Evolutionary conservation across 2,329 filamentous ascomycete species (phyloP).

Genomic region (Xylaria sp.): DNA sequence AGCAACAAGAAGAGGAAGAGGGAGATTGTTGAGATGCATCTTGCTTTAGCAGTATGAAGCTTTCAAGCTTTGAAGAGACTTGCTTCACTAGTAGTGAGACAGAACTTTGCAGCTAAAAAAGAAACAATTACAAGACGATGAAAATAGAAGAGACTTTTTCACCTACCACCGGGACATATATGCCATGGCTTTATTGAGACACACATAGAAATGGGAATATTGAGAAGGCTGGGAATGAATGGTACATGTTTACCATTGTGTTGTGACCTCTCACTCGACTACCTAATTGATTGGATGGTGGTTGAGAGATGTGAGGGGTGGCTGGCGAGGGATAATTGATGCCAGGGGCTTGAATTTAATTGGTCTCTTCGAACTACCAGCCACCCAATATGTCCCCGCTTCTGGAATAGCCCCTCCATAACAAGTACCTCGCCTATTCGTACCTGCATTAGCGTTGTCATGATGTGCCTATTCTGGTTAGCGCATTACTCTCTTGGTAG

Average conservation of each 20-base stretch:
- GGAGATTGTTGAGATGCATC: conserved; percentile 46
- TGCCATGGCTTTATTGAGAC: conserved; percentile 34
- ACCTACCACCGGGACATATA: conserved; percentile 16
- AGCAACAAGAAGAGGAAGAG: conserved; percentile 43
- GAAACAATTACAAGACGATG: conserved; percentile 31
- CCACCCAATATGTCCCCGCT: conserved; percentile 17
- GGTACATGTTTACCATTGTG: not conserved
- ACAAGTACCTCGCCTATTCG: conserved; percentile 3
- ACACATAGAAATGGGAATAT: conserved; percentile 57
- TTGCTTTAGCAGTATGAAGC: conserved; percentile 38
- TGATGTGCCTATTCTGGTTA: not conserved
- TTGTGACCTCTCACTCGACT: not conserved
- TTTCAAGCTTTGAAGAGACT: not conserved
- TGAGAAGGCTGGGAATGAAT: conserved; percentile 33
- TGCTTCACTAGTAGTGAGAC: conserved; percentile 20
- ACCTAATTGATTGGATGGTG: not conserved
- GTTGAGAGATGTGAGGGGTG: conserved; percentile 13
- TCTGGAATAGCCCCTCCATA: not conserved
- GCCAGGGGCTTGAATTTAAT: conserved; percentile 16
- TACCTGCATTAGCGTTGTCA: conserved; percentile 31
- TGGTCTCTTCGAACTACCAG: conserved; percentile 23
- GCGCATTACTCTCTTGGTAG: not conserved
- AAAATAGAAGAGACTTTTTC: not conserved
- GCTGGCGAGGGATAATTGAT: conserved; percentile 24
- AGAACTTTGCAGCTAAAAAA: conserved; percentile 28